Base-by-base conservation (phyloP, 805 yeast species). In the Lipomyces oligophaga region DNA sequence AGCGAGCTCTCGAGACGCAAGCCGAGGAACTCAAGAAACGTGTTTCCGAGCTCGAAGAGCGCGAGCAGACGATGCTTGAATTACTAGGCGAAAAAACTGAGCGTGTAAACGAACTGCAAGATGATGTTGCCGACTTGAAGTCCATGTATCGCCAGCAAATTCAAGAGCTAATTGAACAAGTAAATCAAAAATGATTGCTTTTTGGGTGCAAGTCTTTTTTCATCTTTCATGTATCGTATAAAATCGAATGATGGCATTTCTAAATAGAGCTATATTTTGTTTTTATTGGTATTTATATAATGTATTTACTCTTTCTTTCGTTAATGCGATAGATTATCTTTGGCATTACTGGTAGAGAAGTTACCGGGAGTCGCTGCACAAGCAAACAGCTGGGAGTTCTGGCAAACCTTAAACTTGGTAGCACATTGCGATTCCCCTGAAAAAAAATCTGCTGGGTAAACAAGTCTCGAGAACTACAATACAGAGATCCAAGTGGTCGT, bases 101-200 rank as follows among this genome's bases (percentile, higher is more conserved):
- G 63, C 74, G 72, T 52, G 90, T 85, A 4, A 84, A 80, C 45
- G 98, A 93, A 64, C 72, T 93, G 37, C 76, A 74, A 55, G 95
- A 94, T 5, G 98, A 93, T 61, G 90, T 93, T 15, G 75, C 72
- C 3, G 98, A 93, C 65, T 72, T 90, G 65, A 93, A 93, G 66
- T 94, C 85, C 38, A 71, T 93, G 70, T 76, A 87, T 64, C 74
- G 79, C 51, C 76, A 76, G 52, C 98, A 90, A 65, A 89, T 90
- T 35, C 94, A 85, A 63, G 93, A 89, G 55, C 74, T 90, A 77
- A 80, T 87, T 35, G 82, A 76, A 34, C 63, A 63, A 56, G 57
- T 83, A 58, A 85, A 81, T 55, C 70, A 63, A 38, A 38, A 44
- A 37, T 44, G 18, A 6, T 26, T 26, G 30, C 30, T 26, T 26